Conservation (phyloP, 108 stramenopile genomes). For the Stephanodiscus minutulus region DNA sequence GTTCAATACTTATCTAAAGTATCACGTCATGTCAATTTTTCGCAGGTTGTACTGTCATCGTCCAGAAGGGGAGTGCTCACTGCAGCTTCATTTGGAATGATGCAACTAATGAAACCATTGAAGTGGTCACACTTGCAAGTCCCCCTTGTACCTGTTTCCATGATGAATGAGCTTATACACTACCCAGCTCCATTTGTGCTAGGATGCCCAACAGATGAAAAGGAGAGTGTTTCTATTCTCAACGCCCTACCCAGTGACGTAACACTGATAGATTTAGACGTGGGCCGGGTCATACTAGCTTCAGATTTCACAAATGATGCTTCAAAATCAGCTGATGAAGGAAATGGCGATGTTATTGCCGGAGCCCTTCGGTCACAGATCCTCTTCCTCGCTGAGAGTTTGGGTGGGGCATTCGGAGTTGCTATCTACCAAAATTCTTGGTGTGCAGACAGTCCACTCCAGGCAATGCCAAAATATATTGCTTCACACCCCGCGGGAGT, state of each 20-base stretch:
- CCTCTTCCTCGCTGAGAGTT: slow-evolving; percentile 69
- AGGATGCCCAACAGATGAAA: slow-evolving; percentile 75
- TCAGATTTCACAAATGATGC: slow-evolving; percentile 58
- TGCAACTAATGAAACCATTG: slow-evolving; percentile 62
- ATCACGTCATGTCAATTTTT: neutral
- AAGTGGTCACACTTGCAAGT: slow-evolving; percentile 83
- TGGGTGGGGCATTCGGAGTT: slow-evolving; percentile 68
- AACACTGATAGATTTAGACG: slow-evolving; percentile 86
- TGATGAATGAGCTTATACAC: slow-evolving; percentile 79
- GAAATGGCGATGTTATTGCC: slow-evolving; percentile 28
- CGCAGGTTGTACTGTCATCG: slow-evolving; percentile 69
- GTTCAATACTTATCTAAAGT: neutral
- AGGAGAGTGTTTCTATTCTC: slow-evolving; percentile 59
- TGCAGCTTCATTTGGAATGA: slow-evolving; percentile 60
- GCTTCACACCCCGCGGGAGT: slow-evolving; percentile 1
- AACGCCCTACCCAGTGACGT: slow-evolving; percentile 76
- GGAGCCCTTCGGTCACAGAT: slow-evolving; percentile 72
- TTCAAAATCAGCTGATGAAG: slow-evolving; percentile 29
- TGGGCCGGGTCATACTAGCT: slow-evolving; percentile 86
- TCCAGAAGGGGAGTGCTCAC: slow-evolving; percentile 73
- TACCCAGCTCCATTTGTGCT: slow-evolving; percentile 90
- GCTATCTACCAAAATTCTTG: slow-evolving; percentile 62
- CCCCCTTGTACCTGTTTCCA: slow-evolving; percentile 74
- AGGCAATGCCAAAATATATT: slow-evolving; percentile 9
- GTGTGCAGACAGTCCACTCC: slow-evolving; percentile 63